These are phyloP conservation scores for Aspergillus sergii DNA, from an alignment of 2,329 filamentous ascomycete species.

Conservation along the genomic window DNA sequence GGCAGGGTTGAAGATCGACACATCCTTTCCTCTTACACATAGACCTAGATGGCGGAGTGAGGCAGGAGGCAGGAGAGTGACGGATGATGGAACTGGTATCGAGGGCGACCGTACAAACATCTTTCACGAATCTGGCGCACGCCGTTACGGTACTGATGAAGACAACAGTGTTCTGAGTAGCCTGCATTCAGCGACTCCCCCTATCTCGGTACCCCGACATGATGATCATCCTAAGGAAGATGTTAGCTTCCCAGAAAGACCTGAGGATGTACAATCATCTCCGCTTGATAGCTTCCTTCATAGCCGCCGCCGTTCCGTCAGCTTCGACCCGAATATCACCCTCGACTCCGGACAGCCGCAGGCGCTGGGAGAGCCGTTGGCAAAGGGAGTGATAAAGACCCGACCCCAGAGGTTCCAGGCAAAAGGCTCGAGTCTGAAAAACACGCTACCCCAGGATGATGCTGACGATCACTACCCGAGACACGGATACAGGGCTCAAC, in stretches of 20 bases:
- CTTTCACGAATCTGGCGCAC: constrained; percentile 36
- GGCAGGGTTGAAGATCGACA: constrained; percentile 43
- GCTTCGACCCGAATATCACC: constrained; percentile 44
- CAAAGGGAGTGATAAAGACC: constrained; percentile 31
- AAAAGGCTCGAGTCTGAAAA: constrained; percentile 38
- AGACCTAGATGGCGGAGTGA: constrained; percentile 29
- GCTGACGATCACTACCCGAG: constrained; percentile 20
- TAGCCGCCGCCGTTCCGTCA: constrained; percentile 44
- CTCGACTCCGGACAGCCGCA: constrained; percentile 43
- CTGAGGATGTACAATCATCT: constrained; percentile 39
- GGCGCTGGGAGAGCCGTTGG: constrained; percentile 43
- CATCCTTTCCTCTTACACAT: constrained; percentile 34
- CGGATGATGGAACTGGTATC: constrained; percentile 37
- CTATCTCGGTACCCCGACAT: constrained; percentile 48
- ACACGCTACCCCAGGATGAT: constrained; percentile 40
- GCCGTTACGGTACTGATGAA: constrained; percentile 41
- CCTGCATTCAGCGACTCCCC: constrained; percentile 46
- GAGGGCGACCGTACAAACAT: constrained; percentile 40
- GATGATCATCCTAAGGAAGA: constrained; percentile 35
- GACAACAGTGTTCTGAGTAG: constrained; percentile 42
- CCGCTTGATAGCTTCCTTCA: constrained; percentile 47
- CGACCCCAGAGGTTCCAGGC: constrained; percentile 33
- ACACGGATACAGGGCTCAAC: constrained; percentile 26
- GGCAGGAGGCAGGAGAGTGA: constrained; percentile 27
- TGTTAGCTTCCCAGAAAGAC: constrained; percentile 38